These are phyloP conservation scores for Lippia alba DNA, from an alignment of 305 asterid genomes.

Conservation along the genomic window DNA sequence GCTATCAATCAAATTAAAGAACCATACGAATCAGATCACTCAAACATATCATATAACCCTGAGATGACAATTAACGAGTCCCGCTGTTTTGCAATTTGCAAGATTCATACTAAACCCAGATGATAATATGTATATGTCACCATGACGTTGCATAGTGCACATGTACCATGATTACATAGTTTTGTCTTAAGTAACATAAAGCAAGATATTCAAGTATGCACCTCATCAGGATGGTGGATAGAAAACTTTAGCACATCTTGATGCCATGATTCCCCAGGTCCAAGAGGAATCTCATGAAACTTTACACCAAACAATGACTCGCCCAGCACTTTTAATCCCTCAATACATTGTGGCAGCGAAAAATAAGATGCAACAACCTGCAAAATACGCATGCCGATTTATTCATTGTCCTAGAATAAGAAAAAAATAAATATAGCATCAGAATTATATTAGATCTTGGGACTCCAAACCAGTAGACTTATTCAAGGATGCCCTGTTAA, in stretches of 20 bases:
- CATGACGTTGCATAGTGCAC: conserved; percentile 13
- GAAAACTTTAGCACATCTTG: conserved; percentile 91
- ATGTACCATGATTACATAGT: conserved; percentile 24
- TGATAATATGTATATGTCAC: conserved; percentile 11
- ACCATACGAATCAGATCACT: neutral
- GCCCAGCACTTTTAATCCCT: conserved; percentile 83
- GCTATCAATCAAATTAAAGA: conserved; percentile 6
- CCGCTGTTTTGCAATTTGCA: conserved; percentile 14
- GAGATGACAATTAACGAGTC: neutral
- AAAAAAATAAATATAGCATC: conserved; percentile 10
- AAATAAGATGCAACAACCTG: conserved; percentile 87
- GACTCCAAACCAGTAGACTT: conserved; percentile 15
- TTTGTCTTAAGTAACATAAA: conserved; percentile 22
- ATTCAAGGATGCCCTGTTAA: neutral
- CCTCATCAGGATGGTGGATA: conserved; percentile 92
- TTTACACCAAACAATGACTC: conserved; percentile 89
- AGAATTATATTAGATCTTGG: neutral
- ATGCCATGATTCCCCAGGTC: conserved; percentile 99
- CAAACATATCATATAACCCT: neutral
- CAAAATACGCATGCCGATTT: conserved; percentile 29
- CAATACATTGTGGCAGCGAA: conserved; percentile 77
- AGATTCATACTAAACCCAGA: conserved; percentile 14
- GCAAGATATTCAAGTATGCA: conserved; percentile 38
- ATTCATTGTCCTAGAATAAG: conserved; percentile 34
- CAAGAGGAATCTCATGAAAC: conserved; percentile 64